Evolutionary conservation across 179 eudicot species (phyloP).

Genomic region (Spinacia oleracea): DNA sequence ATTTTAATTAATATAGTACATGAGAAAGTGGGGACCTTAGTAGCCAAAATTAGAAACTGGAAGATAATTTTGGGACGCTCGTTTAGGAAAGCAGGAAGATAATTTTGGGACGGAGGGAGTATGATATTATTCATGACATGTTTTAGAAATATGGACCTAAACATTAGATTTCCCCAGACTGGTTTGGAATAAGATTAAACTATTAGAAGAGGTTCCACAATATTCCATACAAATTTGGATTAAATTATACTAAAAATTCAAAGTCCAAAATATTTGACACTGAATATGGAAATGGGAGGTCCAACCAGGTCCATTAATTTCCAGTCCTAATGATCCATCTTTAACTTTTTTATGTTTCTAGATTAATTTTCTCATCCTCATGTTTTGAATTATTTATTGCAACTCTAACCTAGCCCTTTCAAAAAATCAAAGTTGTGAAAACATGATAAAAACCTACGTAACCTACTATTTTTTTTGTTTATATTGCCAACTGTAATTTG

Average conservation of each 20-base stretch:
- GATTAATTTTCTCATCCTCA: not conserved
- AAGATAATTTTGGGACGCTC: too few species aligned
- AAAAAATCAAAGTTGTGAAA: not conserved
- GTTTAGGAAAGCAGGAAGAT: too few species aligned
- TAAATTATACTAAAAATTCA: not conserved
- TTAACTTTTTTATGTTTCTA: not conserved
- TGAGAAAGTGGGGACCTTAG: too few species aligned
- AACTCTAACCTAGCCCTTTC: not conserved
- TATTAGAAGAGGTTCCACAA: too few species aligned
- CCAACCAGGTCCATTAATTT: not conserved
- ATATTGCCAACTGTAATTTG: not conserved
- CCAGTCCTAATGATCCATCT: not conserved
- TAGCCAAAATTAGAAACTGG: too few species aligned
- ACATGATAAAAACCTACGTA: not conserved
- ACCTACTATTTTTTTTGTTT: not conserved
- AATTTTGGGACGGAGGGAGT: too few species aligned
- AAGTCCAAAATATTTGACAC: not conserved
- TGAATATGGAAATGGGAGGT: not conserved
- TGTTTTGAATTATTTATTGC: too few species aligned
- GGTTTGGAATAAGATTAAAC: too few species aligned
- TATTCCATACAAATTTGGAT: not conserved
- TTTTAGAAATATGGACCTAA: too few species aligned
- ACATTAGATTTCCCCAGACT: too few species aligned
- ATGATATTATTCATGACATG: too few species aligned
- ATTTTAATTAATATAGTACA: too few species aligned